Evolutionary conservation across 2,329 filamentous ascomycete species (phyloP).

Genomic region (Fusarium udum): DNA sequence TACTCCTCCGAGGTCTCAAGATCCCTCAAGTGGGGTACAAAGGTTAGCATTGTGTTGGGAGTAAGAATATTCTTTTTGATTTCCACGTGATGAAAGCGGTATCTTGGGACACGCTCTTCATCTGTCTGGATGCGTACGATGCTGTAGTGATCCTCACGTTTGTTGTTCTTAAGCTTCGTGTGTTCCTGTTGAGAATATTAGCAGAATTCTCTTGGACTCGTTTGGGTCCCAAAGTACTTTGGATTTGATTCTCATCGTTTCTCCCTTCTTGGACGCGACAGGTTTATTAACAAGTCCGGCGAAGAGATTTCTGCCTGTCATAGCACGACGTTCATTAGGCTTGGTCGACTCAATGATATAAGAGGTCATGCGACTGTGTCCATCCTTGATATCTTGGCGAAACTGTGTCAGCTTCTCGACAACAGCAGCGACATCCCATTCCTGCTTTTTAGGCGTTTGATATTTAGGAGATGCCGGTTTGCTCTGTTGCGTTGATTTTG

Average conservation of each 20-base stretch:
- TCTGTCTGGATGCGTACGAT: constrained; percentile 60
- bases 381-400: constrained; percentile 55
- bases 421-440: constrained; percentile 58
- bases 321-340: constrained; percentile 51
- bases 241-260: constrained; percentile 59
- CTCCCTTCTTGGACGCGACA: constrained; percentile 48
- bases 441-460: constrained; percentile 39
- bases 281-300: constrained; percentile 53
- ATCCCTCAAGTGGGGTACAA: constrained; percentile 68
- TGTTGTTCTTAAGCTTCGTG: constrained; percentile 56
- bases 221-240: constrained; percentile 54
- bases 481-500: constrained; percentile 14
- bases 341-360: constrained; percentile 58
- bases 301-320: constrained; percentile 59
- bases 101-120: constrained; percentile 63
- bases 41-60: constrained; percentile 68
- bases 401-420: constrained; percentile 52
- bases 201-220: background rate
- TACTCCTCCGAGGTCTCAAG: constrained; percentile 65
- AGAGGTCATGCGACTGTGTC: constrained; percentile 57
- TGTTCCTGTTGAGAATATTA: constrained; percentile 52
- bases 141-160: constrained; percentile 52
- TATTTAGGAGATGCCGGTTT: constrained; percentile 28
- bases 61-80: constrained; percentile 68
- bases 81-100: constrained; percentile 68